Base-by-base conservation (phyloP, 805 yeast genomes). In the Lipomyces kockii region DNA sequence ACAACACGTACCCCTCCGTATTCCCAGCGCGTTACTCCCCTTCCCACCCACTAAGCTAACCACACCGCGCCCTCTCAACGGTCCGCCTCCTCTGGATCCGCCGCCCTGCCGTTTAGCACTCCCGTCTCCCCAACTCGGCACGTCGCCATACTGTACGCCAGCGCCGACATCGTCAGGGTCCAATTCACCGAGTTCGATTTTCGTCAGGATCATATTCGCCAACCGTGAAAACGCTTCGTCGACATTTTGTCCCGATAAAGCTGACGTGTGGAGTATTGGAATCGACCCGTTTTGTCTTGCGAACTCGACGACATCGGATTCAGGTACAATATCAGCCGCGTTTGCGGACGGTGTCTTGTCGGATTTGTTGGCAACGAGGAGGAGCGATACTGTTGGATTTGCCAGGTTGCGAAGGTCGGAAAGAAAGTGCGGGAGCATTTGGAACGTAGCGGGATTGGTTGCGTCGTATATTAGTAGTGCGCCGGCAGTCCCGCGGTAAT, bases 401-500 rank as follows among this genome's bases (percentile, higher is more conserved):
- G 97, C 97, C 75, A 93, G 91, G 73, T 91, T 95, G 77, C 89
- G 88, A 77, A 93, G 83, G 78, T 93, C 97, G 74, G 90, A 89
- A 74, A 93, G 82, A 95, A 97, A 93, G 78, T 92, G 89, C 55
- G 89, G 85, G 69, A 93, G 92, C 71, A 88, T 86, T 78, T 90
- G 97, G 79, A 92, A 92, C 62, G 92, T 85, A 76, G 89, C 92
- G 14, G 93, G 86, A 77, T 90, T 91, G 61, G 96, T 86, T 72
- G 92, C 89, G 79, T 93, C 97, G 78, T 91, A 93, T 46, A 92
- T 97, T 65, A 92, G 88, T 69, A 92, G 83, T 2, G 97, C 97
- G 63, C 97, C 97, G 55, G 93, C 96, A 0, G 98, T 97, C 52
- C 97, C 98, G 75, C 98, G 83, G 77, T 93, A 93, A 78, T 93